These are phyloP conservation scores for Aspergillus sp. DNA, from an alignment of 2,329 filamentous ascomycete species.

Conservation along the genomic window DNA sequence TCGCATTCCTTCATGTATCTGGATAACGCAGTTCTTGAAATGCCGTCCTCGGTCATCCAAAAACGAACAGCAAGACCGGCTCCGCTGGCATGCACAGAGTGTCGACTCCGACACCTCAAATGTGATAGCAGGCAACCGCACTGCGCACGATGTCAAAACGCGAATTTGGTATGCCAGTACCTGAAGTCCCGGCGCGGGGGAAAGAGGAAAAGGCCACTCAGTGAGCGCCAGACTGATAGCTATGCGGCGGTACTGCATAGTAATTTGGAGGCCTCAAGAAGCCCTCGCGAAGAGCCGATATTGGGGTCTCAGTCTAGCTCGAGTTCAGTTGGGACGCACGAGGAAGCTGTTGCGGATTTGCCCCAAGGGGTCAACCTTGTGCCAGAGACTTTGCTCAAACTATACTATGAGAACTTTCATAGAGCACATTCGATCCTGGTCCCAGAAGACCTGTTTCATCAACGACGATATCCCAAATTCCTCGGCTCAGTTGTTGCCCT, in stretches of 20 bases:
- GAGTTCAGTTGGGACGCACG: neutral
- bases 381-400: slow-evolving; percentile 3
- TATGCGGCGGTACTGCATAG: neutral
- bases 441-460: neutral
- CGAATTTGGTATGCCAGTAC: neutral
- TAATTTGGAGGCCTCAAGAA: neutral
- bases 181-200: slow-evolving; percentile 3
- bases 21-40: neutral
- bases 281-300: neutral
- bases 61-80: neutral
- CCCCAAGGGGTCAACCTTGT: neutral
- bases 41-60: neutral
- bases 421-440: slow-evolving; percentile 4
- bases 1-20: neutral
- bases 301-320: neutral
- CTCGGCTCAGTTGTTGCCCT: neutral
- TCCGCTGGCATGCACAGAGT: slow-evolving; percentile 6
- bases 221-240: neutral
- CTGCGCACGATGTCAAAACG: neutral
- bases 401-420: slow-evolving; percentile 5
- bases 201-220: neutral
- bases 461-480: slow-evolving; percentile 1
- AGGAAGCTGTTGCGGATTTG: neutral
- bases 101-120: slow-evolving; percentile 5
- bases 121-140: slow-evolving; percentile 4